phyloP scores from a whole-genome alignment of 2,329 filamentous ascomycete species.

The Penicillium sp. region DNA sequence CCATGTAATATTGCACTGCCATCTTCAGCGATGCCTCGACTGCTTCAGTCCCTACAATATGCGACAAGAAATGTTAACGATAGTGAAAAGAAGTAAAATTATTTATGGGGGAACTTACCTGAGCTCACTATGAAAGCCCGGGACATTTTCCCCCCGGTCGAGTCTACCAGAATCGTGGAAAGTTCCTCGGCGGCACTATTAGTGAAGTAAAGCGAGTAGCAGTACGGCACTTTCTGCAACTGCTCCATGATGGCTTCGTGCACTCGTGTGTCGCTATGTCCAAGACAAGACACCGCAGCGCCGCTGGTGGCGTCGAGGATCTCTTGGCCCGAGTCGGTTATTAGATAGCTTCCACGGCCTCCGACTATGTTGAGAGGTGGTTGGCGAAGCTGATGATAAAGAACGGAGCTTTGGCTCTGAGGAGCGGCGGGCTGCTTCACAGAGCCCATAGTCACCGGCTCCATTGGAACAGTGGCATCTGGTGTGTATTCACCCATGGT shows the following conservation, averaged over 20 bases:
- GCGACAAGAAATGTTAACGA: constrained; percentile 1
- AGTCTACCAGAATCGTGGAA: constrained; percentile 50
- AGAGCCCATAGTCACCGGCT: neutral
- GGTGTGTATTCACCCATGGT: constrained; percentile 26
- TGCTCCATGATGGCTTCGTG: constrained; percentile 61
- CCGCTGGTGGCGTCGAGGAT: constrained; percentile 72
- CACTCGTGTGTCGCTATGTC: constrained; percentile 64
- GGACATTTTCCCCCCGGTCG: constrained; percentile 54
- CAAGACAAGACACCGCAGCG: constrained; percentile 70
- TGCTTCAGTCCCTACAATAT: constrained; percentile 59
- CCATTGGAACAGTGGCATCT: neutral
- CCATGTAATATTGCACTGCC: constrained; percentile 63
- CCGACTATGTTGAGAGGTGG: constrained; percentile 47
- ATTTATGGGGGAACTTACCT: constrained; percentile 40
- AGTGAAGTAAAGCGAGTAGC: constrained; percentile 58
- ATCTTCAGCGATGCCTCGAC: constrained; percentile 68
- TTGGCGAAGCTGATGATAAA: constrained; percentile 52
- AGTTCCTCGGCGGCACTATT: constrained; percentile 55
- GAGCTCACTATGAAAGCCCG: constrained; percentile 59
- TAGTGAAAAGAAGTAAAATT: neutral
- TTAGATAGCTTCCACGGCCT: constrained; percentile 51
- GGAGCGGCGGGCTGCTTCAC: neutral
- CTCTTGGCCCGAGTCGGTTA: constrained; percentile 47
- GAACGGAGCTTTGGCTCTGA: constrained; percentile 35
- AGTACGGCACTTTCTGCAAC: constrained; percentile 59